Evolutionary conservation across 768 basidiomycete genomes (phyloP), one percentile per base, ranked within the genome.

Genomic region (Lactarius trivialis): DNA sequence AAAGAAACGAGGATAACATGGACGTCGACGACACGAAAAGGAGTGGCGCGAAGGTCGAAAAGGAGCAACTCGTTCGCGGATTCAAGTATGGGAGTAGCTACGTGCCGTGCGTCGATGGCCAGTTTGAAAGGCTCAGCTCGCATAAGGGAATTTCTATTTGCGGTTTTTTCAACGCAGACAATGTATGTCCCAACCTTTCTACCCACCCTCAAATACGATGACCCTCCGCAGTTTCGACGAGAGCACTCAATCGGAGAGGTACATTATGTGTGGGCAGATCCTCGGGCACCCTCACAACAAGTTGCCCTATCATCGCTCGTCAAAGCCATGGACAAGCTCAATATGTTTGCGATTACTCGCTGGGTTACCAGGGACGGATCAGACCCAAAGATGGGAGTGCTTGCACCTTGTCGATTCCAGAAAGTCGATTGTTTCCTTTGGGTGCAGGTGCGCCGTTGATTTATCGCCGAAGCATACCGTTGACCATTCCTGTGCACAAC

Each of bases 1-100:
- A 73, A 26, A 71, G 75, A 24, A 76, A 75, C 4, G 75, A 73
- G 14, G 71, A 73, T 19, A 76, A 75, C 26, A 72, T 76, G 73
- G 75, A 74, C 43, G 69, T 72, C 26, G 71, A 70, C 33, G 69
- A 55, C 28, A 76, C 77, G 49, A 73, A 74, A 28, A 73, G 74
- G 11, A 72, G 71, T 17, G 60, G 77, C 28, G 79, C 82, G 68
- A 82, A 80, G 63, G 82, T 91, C 7, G 86, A 90, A 70, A 88
- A 88, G 73, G 88, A 91, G 67, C 81, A 93, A 39, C 83, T 94
- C 8, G 78, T 91, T 26, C 76, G 79, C 66, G 93, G 91, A 2
- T 95, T 89, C 78, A 89, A 90, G 74, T 96, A 97, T 69, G 95
- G 95, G 21, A 81, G 91, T 2, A 88, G 90, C 1, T 94, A 92